These are phyloP conservation scores for Fusarium praegraminearum DNA, from an alignment of 2,329 filamentous ascomycete species.

Conservation along the genomic window DNA sequence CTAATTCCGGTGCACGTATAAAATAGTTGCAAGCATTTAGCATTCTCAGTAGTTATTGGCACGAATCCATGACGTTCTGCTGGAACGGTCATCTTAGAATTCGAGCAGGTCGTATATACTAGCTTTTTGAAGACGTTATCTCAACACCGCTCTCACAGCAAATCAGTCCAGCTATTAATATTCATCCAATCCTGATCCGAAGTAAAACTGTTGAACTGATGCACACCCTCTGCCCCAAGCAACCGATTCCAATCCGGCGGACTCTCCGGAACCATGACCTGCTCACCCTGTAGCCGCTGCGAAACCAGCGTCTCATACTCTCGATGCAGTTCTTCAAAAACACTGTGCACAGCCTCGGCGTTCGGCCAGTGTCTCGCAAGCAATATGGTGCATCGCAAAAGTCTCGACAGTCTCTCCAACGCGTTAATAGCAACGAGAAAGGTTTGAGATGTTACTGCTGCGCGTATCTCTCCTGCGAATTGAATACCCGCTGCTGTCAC, in stretches of 20 bases:
- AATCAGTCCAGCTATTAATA: slow-evolving; percentile 44
- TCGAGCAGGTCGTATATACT: too few relatives aligned
- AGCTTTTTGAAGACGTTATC: too few relatives aligned
- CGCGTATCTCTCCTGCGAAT: slow-evolving; percentile 42
- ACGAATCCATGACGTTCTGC: too few relatives aligned
- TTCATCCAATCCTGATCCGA: slow-evolving; percentile 46
- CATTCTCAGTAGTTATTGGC: too few relatives aligned
- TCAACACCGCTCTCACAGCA: slow-evolving; percentile 5
- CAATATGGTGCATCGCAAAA: slow-evolving; percentile 33
- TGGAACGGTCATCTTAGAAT: too few relatives aligned
- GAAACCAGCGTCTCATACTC: slow-evolving; percentile 45
- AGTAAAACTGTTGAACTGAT: slow-evolving; percentile 32
- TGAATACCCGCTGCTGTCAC: slow-evolving; percentile 44
- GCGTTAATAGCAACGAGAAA: slow-evolving; percentile 43
- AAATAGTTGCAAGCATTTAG: too few relatives aligned
- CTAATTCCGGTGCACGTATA: too few relatives aligned
- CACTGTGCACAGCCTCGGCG: slow-evolving; percentile 44
- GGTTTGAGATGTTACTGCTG: slow-evolving; percentile 31
- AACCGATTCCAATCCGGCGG: slow-evolving; percentile 45
- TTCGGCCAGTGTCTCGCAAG: slow-evolving; percentile 43
- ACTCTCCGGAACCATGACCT: slow-evolving; percentile 43
- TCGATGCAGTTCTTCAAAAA: slow-evolving; percentile 44
- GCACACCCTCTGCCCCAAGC: slow-evolving; percentile 35
- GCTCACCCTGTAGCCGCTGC: slow-evolving; percentile 42
- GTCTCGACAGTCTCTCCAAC: slow-evolving; percentile 33